Conservation (phyloP, 495 filamentous ascomycete genomes). For the Arthonia radiata region DNA sequence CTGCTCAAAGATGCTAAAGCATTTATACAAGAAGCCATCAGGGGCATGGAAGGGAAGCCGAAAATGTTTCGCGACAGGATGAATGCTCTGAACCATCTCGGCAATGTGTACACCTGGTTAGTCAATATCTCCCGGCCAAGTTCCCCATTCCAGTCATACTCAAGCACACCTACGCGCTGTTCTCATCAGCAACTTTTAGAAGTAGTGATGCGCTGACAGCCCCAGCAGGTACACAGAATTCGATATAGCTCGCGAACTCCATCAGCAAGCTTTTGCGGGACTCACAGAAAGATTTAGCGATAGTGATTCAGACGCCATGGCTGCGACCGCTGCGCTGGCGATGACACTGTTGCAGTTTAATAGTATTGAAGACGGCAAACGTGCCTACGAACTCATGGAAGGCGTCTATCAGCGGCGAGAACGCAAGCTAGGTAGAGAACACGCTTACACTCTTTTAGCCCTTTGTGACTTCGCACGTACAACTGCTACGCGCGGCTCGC, state of each 20-base stretch:
- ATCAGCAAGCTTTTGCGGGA: conserved; percentile 9
- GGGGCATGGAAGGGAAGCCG: too few relatives aligned
- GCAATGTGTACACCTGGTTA: too few relatives aligned
- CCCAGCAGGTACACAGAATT: conserved; percentile 6
- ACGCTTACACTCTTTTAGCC: conserved; percentile 12
- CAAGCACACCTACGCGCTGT: too few relatives aligned
- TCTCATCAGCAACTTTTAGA: too few relatives aligned
- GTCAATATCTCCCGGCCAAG: too few relatives aligned
- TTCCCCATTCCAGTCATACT: too few relatives aligned
- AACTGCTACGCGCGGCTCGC: conserved; percentile 8
- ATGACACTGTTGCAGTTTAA: conserved; percentile 6
- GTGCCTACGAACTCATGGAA: conserved; percentile 8
- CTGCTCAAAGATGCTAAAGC: too few relatives aligned
- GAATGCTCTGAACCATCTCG: too few relatives aligned
- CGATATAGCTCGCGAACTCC: conserved; percentile 7
- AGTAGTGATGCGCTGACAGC: too few relatives aligned
- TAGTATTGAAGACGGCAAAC: conserved; percentile 5
- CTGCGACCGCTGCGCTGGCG: conserved; percentile 10
- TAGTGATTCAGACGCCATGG: conserved; percentile 12
- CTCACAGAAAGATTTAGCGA: conserved; percentile 11
- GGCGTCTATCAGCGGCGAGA: conserved; percentile 11
- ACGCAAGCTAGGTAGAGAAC: conserved; percentile 15
- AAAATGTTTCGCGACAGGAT: too few relatives aligned
- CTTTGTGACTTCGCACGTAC: conserved; percentile 15
- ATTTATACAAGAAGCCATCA: too few relatives aligned